A percentile compares a stretch with the other conserved stretches of the same genome.
Conservation (phyloP, 2,329 filamentous ascomycete genomes). For the Orbilia oligospora region DNA sequence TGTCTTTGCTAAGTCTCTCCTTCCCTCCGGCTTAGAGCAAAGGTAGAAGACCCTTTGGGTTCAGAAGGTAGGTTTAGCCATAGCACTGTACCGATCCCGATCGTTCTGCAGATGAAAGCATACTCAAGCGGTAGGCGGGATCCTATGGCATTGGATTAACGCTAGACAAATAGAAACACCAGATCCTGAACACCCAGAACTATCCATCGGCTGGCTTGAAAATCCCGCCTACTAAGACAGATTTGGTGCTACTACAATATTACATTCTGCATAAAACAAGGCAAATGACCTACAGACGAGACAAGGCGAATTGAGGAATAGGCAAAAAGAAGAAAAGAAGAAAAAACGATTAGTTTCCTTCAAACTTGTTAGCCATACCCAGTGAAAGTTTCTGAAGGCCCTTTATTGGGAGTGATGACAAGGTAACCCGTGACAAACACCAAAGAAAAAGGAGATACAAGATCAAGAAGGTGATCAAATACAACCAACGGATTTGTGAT, state of each 20-base stretch:
- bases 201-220: slow-evolving; percentile 1
- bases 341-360: slow-evolving; percentile 3
- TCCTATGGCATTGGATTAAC: slow-evolving; percentile 27
- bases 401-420: slow-evolving; percentile 1
- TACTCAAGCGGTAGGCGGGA: slow-evolving; percentile 17
- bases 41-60: background rate
- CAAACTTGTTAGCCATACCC: slow-evolving; percentile 3
- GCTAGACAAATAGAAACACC: slow-evolving; percentile 19
- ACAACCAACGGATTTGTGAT: slow-evolving; percentile 25
- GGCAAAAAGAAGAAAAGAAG: background rate
- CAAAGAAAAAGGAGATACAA: slow-evolving; percentile 40
- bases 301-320: slow-evolving; percentile 8
- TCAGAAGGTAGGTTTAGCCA: slow-evolving; percentile 31
- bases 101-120: slow-evolving; percentile 29
- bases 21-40: slow-evolving; percentile 8
- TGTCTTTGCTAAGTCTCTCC: slow-evolving; percentile 25
- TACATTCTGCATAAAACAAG: slow-evolving; percentile 56
- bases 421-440: slow-evolving; percentile 40
- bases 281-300: slow-evolving; percentile 11
- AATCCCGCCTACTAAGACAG: slow-evolving; percentile 20
- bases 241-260: slow-evolving; percentile 48
- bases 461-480: slow-evolving; percentile 18
- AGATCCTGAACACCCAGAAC: slow-evolving; percentile 17
- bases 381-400: slow-evolving; percentile 26
- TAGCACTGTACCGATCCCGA: slow-evolving; percentile 36